phyloP scores from a whole-genome alignment of 1,284 basidiomycete genomes.

The Clitocybe nebularis region DNA sequence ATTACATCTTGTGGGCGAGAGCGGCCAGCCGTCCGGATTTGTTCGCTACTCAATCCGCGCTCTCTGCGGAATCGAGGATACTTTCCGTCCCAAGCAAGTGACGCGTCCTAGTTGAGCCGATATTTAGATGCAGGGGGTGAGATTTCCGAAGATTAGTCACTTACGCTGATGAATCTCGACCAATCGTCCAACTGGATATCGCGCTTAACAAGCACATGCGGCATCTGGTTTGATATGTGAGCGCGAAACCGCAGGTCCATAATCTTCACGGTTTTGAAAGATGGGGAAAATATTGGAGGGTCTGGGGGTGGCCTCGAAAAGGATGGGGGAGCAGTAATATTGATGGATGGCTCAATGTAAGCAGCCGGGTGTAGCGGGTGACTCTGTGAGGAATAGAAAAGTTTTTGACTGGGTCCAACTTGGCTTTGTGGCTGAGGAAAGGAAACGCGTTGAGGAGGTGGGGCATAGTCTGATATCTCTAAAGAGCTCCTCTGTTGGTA shows the following conservation, averaged over 20 bases:
- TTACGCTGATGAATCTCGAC: slow-evolving; percentile 2
- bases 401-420: neutral
- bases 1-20: slow-evolving; percentile 1
- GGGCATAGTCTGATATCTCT: too few species aligned
- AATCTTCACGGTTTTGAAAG: slow-evolving; percentile 3
- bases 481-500: too few species aligned
- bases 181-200: slow-evolving; percentile 4
- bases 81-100: slow-evolving; percentile 3
- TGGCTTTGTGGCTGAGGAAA: neutral
- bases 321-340: neutral
- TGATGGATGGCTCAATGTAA: neutral
- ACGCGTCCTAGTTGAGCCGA: neutral
- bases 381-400: too few species aligned
- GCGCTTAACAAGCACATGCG: neutral
- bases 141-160: neutral
- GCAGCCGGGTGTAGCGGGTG: neutral
- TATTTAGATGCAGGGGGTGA: neutral
- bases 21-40: neutral
- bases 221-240: slow-evolving; percentile 3
- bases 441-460: too few species aligned
- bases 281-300: neutral
- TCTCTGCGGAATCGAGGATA: neutral
- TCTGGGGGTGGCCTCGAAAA: neutral
- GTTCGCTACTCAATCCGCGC: too few species aligned
- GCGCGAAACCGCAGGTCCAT: slow-evolving; percentile 3